Percentiles rank a stretch among this genome's conserved stretches.
phyloP scores from a whole-genome alignment of 768 basidiomycete species.

The Clathrus columnatus region DNA sequence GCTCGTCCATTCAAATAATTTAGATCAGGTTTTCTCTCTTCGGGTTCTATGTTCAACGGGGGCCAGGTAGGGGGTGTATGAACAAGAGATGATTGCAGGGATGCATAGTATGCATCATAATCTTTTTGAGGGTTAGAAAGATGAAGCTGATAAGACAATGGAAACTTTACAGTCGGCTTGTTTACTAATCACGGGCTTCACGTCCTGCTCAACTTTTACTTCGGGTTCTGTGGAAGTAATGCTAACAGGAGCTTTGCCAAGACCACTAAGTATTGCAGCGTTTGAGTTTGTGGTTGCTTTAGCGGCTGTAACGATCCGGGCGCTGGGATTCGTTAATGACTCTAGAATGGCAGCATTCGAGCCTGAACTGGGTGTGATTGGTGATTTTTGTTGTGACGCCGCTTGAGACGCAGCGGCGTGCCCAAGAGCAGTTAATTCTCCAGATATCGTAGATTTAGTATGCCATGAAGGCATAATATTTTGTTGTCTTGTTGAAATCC shows the following conservation, averaged over 20 bases:
- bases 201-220: conserved; percentile 24
- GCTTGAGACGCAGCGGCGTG: conserved; percentile 60
- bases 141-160: neutral
- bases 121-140: conserved; percentile 30
- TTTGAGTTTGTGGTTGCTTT: conserved; percentile 1
- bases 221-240: conserved; percentile 18
- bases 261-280: conserved; percentile 53
- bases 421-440: conserved; percentile 82
- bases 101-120: conserved; percentile 78
- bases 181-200: conserved; percentile 43
- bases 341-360: conserved; percentile 41
- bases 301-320: neutral
- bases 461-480: conserved; percentile 94
- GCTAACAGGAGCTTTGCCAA: conserved; percentile 45
- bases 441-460: conserved; percentile 90
- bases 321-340: conserved; percentile 6
- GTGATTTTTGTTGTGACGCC: conserved; percentile 25
- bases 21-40: conserved; percentile 50
- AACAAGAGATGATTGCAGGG: conserved; percentile 50
- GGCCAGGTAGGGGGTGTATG: conserved; percentile 49
- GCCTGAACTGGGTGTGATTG: conserved; percentile 23
- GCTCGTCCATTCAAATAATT: conserved; percentile 6
- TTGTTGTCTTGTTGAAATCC: conserved; percentile 42
- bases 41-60: conserved; percentile 44
- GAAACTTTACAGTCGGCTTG: conserved; percentile 56